A percentile compares a stretch with the other conserved stretches of the same genome.
Evolutionary conservation across 106 monocot species (phyloP).

Genomic region (Dioscorea dumetorum): DNA sequence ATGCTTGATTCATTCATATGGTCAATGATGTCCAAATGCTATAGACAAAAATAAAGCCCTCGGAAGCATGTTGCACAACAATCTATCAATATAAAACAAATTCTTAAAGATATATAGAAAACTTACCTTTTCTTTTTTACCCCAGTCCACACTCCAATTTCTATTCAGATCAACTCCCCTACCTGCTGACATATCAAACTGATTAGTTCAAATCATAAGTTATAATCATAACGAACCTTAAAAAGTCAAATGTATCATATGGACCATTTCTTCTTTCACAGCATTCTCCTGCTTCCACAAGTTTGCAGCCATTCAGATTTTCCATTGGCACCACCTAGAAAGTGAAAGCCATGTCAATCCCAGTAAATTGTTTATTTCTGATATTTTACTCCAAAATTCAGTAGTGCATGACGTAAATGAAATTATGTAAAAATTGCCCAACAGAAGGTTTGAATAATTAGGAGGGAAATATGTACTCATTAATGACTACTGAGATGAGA

Average conservation of each 20-base stretch:
- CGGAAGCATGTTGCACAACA: too few relatives aligned
- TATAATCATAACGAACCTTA: too few relatives aligned
- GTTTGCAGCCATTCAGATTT: conserved; percentile 86
- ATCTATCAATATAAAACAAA: too few relatives aligned
- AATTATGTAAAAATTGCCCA: too few relatives aligned
- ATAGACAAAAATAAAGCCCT: neutral
- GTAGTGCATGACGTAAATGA: too few relatives aligned
- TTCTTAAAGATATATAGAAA: too few relatives aligned
- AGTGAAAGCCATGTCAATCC: neutral
- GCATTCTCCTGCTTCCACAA: conserved; percentile 81
- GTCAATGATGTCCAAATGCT: neutral
- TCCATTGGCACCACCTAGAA: conserved; percentile 94
- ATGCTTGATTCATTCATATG: neutral
- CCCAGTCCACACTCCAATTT: conserved; percentile 99
- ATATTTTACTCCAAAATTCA: too few relatives aligned
- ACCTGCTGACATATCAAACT: conserved; percentile 41
- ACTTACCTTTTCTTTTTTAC: conserved; percentile 90
- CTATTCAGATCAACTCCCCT: conserved; percentile 98
- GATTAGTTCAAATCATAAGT: neutral
- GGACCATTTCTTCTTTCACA: conserved; percentile 98
- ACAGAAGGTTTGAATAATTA: too few relatives aligned
- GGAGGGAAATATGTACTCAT: too few relatives aligned
- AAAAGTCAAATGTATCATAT: conserved; percentile 1
- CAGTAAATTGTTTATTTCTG: neutral
- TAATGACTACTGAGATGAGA: too few relatives aligned